A percentile compares a stretch with the other conserved stretches of the same genome.
Conservation (phyloP, 257 asterid species). For the Coffea canephora region DNA sequence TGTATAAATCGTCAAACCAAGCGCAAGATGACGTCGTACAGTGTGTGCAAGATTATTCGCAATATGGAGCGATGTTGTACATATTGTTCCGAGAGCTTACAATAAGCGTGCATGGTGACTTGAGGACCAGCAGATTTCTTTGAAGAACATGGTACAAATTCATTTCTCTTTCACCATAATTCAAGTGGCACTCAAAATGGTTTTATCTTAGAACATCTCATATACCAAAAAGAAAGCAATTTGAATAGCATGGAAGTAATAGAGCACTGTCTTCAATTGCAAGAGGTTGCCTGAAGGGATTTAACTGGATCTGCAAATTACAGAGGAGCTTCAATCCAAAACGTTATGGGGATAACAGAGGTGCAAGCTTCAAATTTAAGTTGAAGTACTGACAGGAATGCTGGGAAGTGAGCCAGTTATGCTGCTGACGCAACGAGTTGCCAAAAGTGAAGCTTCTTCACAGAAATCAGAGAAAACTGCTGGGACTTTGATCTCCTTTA, state of each 20-base stretch:
- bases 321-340: background rate
- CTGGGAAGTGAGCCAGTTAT: constrained; percentile 43
- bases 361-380: background rate
- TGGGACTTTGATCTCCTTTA: constrained; percentile 60
- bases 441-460: constrained; percentile 86
- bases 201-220: constrained; percentile 21
- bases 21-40: no score
- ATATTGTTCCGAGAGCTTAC: no score
- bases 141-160: no score
- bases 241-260: constrained; percentile 75
- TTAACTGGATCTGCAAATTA: constrained; percentile 62
- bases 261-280: constrained; percentile 67
- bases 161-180: background rate
- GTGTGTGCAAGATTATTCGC: no score
- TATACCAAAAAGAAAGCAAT: constrained; percentile 81
- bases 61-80: no score
- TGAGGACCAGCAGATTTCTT: no score
- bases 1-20: no score
- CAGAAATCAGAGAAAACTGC: constrained; percentile 88
- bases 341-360: background rate
- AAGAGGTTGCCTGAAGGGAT: constrained; percentile 94
- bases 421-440: constrained; percentile 57
- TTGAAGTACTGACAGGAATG: constrained; percentile 45
- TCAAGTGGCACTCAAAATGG: background rate
- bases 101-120: no score